Percentiles rank a stretch among this genome's conserved stretches.
Evolutionary conservation across 257 asterid genomes (phyloP).

Genomic region (Plectranthus barbatus): DNA sequence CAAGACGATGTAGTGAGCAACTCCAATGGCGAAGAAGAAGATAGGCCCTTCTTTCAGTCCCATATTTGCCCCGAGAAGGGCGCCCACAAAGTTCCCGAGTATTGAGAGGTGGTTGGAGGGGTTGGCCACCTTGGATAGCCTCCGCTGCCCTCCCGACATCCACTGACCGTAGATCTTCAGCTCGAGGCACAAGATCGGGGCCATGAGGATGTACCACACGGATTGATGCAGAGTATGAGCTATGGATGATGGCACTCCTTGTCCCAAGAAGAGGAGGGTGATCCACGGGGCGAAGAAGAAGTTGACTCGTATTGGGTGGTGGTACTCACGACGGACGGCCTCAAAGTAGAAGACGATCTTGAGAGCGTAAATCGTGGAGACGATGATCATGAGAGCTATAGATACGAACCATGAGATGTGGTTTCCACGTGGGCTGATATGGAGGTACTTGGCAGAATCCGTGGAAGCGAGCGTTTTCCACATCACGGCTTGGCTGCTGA

Average conservation of each 20-base stretch:
- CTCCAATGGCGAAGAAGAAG: slow-evolving; percentile 81
- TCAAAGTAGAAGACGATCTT: slow-evolving; percentile 76
- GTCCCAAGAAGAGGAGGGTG: slow-evolving; percentile 57
- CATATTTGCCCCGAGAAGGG: slow-evolving; percentile 90
- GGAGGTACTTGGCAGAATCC: slow-evolving; percentile 52
- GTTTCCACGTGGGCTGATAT: slow-evolving; percentile 39
- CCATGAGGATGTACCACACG: slow-evolving; percentile 82
- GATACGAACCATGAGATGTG: slow-evolving; percentile 60
- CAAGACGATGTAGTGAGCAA: slow-evolving; percentile 76
- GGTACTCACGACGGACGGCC: slow-evolving; percentile 89
- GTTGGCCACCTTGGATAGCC: slow-evolving; percentile 91
- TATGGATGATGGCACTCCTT: slow-evolving; percentile 61
- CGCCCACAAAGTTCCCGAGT: slow-evolving; percentile 84
- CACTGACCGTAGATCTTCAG: slow-evolving; percentile 90
- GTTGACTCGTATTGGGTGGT: slow-evolving; percentile 83
- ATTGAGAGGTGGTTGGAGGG: slow-evolving; percentile 78
- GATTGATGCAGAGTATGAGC: slow-evolving; percentile 29
- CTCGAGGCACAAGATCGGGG: slow-evolving; percentile 63
- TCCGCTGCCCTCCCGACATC: slow-evolving; percentile 92
- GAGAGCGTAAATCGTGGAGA: slow-evolving; percentile 34
- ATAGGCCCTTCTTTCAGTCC: slow-evolving; percentile 86
- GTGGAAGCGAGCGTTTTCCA: slow-evolving; percentile 95
- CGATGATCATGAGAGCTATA: slow-evolving; percentile 30
- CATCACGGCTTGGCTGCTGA: slow-evolving; percentile 96
- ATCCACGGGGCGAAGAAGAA: slow-evolving; percentile 97